Conservation (phyloP, 176 grass and related monocot genomes). For the Hordeum marinum region DNA sequence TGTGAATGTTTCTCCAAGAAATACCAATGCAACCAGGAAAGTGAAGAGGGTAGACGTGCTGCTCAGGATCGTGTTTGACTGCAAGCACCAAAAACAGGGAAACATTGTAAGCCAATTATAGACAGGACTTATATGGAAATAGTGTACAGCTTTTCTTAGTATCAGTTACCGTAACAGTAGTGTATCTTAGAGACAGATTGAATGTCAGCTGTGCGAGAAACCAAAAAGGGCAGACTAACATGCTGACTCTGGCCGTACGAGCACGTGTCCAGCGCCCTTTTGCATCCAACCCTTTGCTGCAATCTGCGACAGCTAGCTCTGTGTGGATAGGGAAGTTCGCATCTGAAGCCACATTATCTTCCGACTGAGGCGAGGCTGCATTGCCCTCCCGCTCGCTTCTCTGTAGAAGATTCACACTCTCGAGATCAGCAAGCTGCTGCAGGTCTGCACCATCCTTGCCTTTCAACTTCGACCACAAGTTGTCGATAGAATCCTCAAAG, state of each 20-base stretch:
- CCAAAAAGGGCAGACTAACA: conserved; percentile 95
- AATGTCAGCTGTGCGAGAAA: conserved; percentile 91
- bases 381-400: conserved; percentile 30
- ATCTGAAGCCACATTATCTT: conserved; percentile 11
- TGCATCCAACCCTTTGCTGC: conserved; percentile 59
- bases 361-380: conserved; percentile 10
- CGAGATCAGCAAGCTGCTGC: conserved; percentile 45
- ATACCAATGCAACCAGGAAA: conserved; percentile 83
- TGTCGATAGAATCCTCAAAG: conserved; percentile 72
- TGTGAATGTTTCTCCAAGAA: conserved; percentile 90
- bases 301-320: conserved; percentile 9
- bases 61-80: conserved; percentile 99
- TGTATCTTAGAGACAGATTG: conserved; percentile 97
- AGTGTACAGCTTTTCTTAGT: background rate
- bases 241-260: conserved; percentile 75
- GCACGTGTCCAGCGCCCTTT: conserved; percentile 86
- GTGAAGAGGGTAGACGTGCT: conserved; percentile 98
- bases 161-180: conserved; percentile 83
- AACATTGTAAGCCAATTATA: background rate
- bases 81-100: conserved; percentile 28
- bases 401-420: conserved; percentile 89
- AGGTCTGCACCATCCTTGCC: conserved; percentile 25
- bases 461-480: conserved; percentile 54
- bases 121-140: conserved; percentile 8
- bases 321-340: background rate